Percentiles rank a stretch among this genome's conserved stretches.
These are phyloP conservation scores for Pseudozyma pruni DNA, from an alignment of 1,284 basidiomycete genomes.

Conservation along the genomic window DNA sequence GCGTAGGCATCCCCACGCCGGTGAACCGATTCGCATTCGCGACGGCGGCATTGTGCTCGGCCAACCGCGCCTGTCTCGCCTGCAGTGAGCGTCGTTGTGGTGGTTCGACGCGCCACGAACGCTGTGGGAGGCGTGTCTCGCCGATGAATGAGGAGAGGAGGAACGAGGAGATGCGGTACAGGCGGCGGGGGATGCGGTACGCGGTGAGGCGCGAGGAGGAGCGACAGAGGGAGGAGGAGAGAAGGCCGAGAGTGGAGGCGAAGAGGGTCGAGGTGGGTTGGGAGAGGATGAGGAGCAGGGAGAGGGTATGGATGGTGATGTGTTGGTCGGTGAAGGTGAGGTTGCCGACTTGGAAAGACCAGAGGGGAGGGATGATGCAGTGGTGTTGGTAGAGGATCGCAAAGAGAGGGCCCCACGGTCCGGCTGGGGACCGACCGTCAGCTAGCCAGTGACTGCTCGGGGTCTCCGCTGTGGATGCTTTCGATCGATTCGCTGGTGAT, in stretches of 20 bases:
- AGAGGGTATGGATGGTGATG: conserved; percentile 18
- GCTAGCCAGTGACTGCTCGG: conserved; percentile 3
- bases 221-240: conserved; percentile 27
- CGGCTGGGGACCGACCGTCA: conserved; percentile 18
- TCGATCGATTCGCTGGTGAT: too few species aligned
- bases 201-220: neutral
- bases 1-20: conserved; percentile 7
- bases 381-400: conserved; percentile 32
- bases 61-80: conserved; percentile 28
- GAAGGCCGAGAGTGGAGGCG: conserved; percentile 5
- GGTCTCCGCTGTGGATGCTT: too few species aligned
- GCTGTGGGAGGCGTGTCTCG: conserved; percentile 11
- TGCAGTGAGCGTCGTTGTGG: conserved; percentile 15
- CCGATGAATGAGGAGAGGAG: conserved; percentile 22
- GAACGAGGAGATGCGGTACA: conserved; percentile 14
- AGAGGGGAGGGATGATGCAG: conserved; percentile 37
- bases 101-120: conserved; percentile 29
- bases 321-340: conserved; percentile 19
- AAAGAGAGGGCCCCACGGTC: conserved; percentile 38
- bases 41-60: conserved; percentile 18
- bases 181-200: conserved; percentile 21
- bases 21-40: conserved; percentile 3
- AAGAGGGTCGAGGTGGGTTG: conserved; percentile 10
- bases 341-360: conserved; percentile 19
- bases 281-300: conserved; percentile 19